These are phyloP conservation scores for Alternaria alternata DNA, from an alignment of 2,329 filamentous ascomycete species.

Conservation along the genomic window DNA sequence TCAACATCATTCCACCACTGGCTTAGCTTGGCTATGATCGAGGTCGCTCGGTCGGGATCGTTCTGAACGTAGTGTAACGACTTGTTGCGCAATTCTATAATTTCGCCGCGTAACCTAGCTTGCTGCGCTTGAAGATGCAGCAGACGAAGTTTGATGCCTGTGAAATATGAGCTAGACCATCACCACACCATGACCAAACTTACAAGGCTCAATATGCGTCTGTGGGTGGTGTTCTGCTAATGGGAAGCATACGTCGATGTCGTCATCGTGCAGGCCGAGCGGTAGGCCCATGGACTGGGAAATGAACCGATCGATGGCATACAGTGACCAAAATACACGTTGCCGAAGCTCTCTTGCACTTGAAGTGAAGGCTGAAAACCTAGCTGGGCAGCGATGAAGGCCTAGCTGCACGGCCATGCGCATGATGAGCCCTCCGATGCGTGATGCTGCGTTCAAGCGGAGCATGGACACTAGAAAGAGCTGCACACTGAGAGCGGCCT, in stretches of 20 bases:
- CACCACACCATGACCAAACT: background rate
- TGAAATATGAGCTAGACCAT: background rate
- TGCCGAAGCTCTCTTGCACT: slow-evolving; percentile 60
- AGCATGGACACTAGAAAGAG: slow-evolving; percentile 65
- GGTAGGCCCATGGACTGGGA: slow-evolving; percentile 66
- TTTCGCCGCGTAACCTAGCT: slow-evolving; percentile 59
- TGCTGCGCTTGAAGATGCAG: slow-evolving; percentile 56
- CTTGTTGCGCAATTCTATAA: slow-evolving; percentile 63
- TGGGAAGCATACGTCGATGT: slow-evolving; percentile 66
- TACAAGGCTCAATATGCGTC: slow-evolving; percentile 19
- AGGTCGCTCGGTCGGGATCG: slow-evolving; percentile 53
- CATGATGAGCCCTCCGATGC: slow-evolving; percentile 63
- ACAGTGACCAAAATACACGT: slow-evolving; percentile 66
- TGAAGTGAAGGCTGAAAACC: slow-evolving; percentile 60
- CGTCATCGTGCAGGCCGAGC: slow-evolving; percentile 64
- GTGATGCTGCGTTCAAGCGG: slow-evolving; percentile 65
- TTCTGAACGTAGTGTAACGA: slow-evolving; percentile 57
- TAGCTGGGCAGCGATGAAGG: slow-evolving; percentile 65
- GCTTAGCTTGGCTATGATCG: slow-evolving; percentile 59
- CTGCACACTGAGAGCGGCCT: slow-evolving; percentile 63
- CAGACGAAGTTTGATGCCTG: slow-evolving; percentile 24
- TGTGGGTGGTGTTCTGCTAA: slow-evolving; percentile 57
- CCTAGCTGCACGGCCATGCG: slow-evolving; percentile 66
- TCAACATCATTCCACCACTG: slow-evolving; percentile 65
- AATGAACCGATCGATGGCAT: slow-evolving; percentile 63